Evolutionary conservation across 495 filamentous ascomycete genomes (phyloP).

Genomic region (Aspergillus haitiensis): DNA sequence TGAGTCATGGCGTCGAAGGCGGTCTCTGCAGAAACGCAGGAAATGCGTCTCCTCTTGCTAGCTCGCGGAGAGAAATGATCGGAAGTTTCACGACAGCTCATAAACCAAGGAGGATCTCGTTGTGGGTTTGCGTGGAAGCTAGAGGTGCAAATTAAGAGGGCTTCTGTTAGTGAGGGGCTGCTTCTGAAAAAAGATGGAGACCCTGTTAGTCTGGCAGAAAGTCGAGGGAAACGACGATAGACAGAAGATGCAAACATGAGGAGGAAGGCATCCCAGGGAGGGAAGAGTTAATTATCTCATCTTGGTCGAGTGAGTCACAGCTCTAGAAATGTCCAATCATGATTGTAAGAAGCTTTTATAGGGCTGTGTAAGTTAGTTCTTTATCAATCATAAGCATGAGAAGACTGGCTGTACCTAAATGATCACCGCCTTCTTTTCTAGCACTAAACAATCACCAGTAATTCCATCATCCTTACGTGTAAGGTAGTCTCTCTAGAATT

Average conservation of each 20-base stretch:
- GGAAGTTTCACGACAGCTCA: slow-evolving; percentile 30
- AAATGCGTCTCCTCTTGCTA: slow-evolving; percentile 40
- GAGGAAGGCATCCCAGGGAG: slow-evolving; percentile 14
- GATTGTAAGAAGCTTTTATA: too few relatives aligned
- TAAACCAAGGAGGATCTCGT: slow-evolving; percentile 21
- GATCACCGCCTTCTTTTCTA: slow-evolving; percentile 18
- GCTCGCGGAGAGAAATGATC: slow-evolving; percentile 29
- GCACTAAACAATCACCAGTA: background rate
- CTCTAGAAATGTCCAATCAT: background rate
- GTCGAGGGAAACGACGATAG: background rate
- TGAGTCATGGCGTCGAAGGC: slow-evolving; percentile 26
- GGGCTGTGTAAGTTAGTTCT: too few relatives aligned
- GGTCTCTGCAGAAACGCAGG: slow-evolving; percentile 20
- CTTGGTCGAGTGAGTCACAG: slow-evolving; percentile 11
- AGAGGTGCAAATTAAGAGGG: background rate
- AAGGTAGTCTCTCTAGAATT: too few relatives aligned
- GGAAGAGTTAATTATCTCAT: slow-evolving; percentile 2
- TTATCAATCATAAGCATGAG: too few relatives aligned
- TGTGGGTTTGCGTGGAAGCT: background rate
- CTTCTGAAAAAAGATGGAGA: slow-evolving; percentile 6
- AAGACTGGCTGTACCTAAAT: slow-evolving; percentile 3
- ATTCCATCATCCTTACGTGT: too few relatives aligned
- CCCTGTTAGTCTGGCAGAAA: slow-evolving; percentile 12
- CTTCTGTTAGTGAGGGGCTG: slow-evolving; percentile 10
- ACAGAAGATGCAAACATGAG: slow-evolving; percentile 16